Percentiles rank a stretch among this genome's conserved stretches.
Conservation (phyloP, 2,329 filamentous ascomycete genomes). For the Salinomyces thailandicus region DNA sequence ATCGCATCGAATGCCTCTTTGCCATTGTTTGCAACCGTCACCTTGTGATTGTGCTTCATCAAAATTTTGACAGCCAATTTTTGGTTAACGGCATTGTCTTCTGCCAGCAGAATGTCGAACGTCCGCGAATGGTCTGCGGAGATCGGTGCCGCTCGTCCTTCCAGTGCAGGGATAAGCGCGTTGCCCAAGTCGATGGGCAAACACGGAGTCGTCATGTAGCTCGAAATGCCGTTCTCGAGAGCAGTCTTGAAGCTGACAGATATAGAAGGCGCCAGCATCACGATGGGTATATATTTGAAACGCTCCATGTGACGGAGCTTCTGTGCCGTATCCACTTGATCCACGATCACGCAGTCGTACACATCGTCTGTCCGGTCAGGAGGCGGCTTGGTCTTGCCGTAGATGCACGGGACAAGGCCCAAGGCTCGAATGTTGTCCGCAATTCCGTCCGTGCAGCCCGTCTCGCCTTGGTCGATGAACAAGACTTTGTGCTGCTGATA, state of each 20-base stretch:
- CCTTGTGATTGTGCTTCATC: conserved; percentile 88
- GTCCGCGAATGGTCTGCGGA: conserved; percentile 90
- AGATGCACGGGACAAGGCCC: conserved; percentile 70
- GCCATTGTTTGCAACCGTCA: conserved; percentile 90
- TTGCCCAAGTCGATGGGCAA: conserved; percentile 89
- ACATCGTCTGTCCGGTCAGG: conserved; percentile 50
- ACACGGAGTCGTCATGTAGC: conserved; percentile 97
- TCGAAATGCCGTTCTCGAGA: conserved; percentile 91
- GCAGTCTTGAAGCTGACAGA: conserved; percentile 89
- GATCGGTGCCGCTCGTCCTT: conserved; percentile 82
- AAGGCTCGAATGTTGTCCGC: conserved; percentile 66
- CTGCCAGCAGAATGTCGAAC: conserved; percentile 87
- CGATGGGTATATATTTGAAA: conserved; percentile 96
- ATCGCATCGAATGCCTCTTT: conserved; percentile 87
- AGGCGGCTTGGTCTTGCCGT: conserved; percentile 61
- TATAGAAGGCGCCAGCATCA: conserved; percentile 78
- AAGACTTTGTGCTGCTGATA: conserved; percentile 88
- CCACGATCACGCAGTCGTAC: conserved; percentile 93
- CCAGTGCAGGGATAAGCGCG: conserved; percentile 87
- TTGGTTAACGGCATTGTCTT: conserved; percentile 97
- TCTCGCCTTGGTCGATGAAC: conserved; percentile 86
- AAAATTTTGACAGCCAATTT: conserved; percentile 91
- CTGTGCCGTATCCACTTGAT: conserved; percentile 84
- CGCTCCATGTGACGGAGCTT: conserved; percentile 77
- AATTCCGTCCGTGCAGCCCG: conserved; percentile 65